These are phyloP conservation scores for Amborella trichopoda DNA, from an alignment of 164 flowering plant species.

Conservation along the genomic window DNA sequence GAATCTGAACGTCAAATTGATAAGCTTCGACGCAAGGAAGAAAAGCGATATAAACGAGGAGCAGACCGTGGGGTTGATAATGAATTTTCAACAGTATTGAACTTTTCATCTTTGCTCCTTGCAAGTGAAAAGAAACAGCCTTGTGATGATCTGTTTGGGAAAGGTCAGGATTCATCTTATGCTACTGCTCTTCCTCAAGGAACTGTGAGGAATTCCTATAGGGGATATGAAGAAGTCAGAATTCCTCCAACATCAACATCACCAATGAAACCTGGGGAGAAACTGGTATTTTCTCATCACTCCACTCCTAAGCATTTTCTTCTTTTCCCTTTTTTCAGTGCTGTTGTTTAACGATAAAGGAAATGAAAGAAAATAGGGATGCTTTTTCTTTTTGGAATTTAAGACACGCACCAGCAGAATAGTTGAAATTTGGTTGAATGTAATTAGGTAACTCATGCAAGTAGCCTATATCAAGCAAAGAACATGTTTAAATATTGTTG, in stretches of 20 bases:
- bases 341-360: too few relatives aligned
- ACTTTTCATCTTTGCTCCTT: constrained; percentile 70
- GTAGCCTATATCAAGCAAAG: too few relatives aligned
- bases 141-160: constrained; percentile 73
- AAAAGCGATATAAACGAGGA: constrained; percentile 67
- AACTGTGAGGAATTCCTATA: constrained; percentile 66
- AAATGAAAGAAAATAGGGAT: too few relatives aligned
- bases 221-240: constrained; percentile 92
- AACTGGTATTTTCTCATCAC: constrained; percentile 74
- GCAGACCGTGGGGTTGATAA: constrained; percentile 48
- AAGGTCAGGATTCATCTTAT: constrained; percentile 38
- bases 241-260: constrained; percentile 85
- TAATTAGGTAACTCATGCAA: too few relatives aligned
- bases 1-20: constrained; percentile 79
- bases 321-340: too few relatives aligned
- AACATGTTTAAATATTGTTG: too few relatives aligned
- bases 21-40: constrained; percentile 94
- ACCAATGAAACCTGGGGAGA: constrained; percentile 92
- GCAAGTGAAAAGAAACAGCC: constrained; percentile 74
- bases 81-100: constrained; percentile 30
- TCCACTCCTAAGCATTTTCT: too few relatives aligned
- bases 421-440: too few relatives aligned
- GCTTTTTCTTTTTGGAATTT: too few relatives aligned
- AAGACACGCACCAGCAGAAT: too few relatives aligned
- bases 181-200: constrained; percentile 92